Evolutionary conservation across 441 rosid genomes (phyloP).

Genomic region (Aleurites moluccanus): DNA sequence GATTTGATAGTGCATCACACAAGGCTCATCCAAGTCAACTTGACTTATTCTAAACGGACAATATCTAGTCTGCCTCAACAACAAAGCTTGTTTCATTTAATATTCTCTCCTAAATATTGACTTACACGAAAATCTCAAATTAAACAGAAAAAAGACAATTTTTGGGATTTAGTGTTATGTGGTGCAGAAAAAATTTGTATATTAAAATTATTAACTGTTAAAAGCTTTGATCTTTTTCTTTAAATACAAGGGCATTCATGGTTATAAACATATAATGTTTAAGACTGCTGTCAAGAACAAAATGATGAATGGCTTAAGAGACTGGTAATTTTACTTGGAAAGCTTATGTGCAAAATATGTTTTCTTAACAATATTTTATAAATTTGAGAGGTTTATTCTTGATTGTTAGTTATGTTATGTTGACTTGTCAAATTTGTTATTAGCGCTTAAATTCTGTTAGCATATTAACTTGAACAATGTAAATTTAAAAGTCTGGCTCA

Average conservation of each 20-base stretch:
- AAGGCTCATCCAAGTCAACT: constrained; percentile 24
- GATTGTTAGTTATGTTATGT: neutral
- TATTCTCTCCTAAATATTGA: constrained; percentile 26
- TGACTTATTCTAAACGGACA: constrained; percentile 33
- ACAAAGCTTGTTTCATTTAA: constrained; percentile 23
- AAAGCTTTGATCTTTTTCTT: neutral
- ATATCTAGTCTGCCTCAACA: constrained; percentile 18
- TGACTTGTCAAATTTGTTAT: neutral
- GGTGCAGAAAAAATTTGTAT: neutral
- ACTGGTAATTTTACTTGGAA: neutral
- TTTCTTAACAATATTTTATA: neutral
- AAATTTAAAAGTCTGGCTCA: neutral
- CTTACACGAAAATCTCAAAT: constrained; percentile 13
- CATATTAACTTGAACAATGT: neutral
- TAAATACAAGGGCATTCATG: neutral
- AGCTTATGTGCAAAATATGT: neutral
- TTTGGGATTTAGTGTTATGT: neutral
- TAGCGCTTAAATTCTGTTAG: neutral
- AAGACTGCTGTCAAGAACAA: neutral
- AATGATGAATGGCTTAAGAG: constrained; percentile 1
- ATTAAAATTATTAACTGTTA: neutral
- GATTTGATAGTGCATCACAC: constrained; percentile 20
- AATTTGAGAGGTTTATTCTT: neutral
- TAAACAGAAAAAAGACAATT: neutral
- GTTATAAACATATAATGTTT: neutral